Conservation (phyloP, 345 rosid genomes). For the Microcos paniculata region DNA sequence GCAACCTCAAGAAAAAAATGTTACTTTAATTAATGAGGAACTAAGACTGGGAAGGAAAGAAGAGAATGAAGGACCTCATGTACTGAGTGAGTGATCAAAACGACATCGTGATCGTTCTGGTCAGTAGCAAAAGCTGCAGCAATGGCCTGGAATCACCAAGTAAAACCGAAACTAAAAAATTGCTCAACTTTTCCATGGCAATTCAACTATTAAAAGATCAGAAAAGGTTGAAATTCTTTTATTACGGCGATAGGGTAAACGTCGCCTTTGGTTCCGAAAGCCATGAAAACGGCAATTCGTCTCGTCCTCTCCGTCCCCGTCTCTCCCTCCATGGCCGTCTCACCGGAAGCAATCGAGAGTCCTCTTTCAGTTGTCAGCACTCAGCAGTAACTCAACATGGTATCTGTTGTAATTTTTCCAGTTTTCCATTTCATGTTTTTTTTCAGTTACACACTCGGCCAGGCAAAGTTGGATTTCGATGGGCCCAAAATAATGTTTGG, state of each 20-base stretch:
- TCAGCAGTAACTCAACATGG: too few species aligned
- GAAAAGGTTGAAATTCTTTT: not conserved
- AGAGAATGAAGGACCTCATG: slow-evolving; percentile 53
- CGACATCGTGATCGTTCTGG: slow-evolving; percentile 47
- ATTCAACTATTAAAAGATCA: not conserved
- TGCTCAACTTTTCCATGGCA: not conserved
- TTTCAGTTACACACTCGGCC: not conserved
- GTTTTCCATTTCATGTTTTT: not conserved
- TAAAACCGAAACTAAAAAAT: not conserved
- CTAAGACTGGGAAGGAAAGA: not conserved
- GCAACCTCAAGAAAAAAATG: not conserved
- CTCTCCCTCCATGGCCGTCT: not conserved
- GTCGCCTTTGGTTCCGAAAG: slow-evolving; percentile 88
- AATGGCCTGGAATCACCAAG: slow-evolving; percentile 51
- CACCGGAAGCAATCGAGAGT: not conserved
- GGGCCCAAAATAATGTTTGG: not conserved
- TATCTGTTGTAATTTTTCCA: not conserved
- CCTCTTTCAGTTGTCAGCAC: not conserved
- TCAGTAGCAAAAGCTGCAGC: slow-evolving; percentile 74
- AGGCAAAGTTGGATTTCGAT: not conserved
- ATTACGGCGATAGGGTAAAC: slow-evolving; percentile 75
- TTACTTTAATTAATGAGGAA: slow-evolving; percentile 4
- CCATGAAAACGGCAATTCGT: slow-evolving; percentile 69
- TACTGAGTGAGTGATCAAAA: slow-evolving; percentile 71
- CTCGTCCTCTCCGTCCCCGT: slow-evolving; percentile 33